These are phyloP conservation scores for Tylopilus rubrobrunneus DNA, from an alignment of 768 basidiomycete genomes.

Conservation along the genomic window DNA sequence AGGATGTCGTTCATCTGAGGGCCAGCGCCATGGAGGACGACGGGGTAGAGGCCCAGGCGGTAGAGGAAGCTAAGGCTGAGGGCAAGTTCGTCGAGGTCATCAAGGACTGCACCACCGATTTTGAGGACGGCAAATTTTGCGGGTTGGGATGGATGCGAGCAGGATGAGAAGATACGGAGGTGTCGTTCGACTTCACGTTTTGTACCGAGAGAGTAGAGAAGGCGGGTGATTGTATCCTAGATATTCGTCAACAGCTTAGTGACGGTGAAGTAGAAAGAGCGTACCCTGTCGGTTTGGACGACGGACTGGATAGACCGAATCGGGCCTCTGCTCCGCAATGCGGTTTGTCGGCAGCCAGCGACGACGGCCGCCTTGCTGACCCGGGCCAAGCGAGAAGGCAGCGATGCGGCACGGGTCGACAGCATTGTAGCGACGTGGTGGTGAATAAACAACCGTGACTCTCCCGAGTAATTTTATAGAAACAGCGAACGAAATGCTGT, in stretches of 20 bases:
- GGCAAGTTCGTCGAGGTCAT: slow-evolving; percentile 89
- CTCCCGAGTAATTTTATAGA: background rate
- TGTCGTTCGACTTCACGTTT: slow-evolving; percentile 98
- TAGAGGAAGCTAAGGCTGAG: slow-evolving; percentile 95
- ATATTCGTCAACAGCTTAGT: background rate
- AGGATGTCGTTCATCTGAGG: slow-evolving; percentile 94
- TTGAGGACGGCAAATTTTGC: slow-evolving; percentile 98
- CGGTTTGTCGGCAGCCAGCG: slow-evolving; percentile 40
- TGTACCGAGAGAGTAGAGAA: slow-evolving; percentile 94
- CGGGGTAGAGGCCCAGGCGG: slow-evolving; percentile 95
- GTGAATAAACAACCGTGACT: background rate
- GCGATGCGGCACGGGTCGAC: slow-evolving; percentile 23
- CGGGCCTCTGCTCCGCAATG: slow-evolving; percentile 36
- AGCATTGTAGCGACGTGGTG: slow-evolving; percentile 24
- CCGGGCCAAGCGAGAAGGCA: slow-evolving; percentile 26
- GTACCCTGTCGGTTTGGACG: slow-evolving; percentile 72
- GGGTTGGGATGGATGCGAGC: slow-evolving; percentile 81
- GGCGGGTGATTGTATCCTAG: slow-evolving; percentile 94
- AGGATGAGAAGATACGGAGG: slow-evolving; percentile 96
- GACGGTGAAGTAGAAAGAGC: slow-evolving; percentile 20
- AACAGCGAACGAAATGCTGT: slow-evolving; percentile 18
- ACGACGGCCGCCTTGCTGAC: slow-evolving; percentile 47
- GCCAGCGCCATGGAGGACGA: slow-evolving; percentile 94
- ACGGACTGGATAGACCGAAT: slow-evolving; percentile 52
- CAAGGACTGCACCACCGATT: slow-evolving; percentile 93